phyloP scores from a whole-genome alignment of 2,329 filamentous ascomycete genomes.

The Talaromyces sp. region DNA sequence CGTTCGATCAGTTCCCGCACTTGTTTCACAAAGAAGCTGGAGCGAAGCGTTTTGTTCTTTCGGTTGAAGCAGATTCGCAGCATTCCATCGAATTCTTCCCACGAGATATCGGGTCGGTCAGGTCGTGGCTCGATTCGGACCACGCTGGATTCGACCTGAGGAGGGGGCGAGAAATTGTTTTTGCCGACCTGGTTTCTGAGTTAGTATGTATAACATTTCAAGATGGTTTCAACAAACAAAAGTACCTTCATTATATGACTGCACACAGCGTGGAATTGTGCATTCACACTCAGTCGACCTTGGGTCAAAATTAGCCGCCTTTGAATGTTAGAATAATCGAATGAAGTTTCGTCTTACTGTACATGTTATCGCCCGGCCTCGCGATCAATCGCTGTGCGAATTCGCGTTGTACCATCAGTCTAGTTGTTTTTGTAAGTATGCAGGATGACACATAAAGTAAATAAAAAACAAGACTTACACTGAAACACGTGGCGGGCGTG shows the following conservation, averaged over 20 bases:
- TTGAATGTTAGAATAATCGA: not conserved
- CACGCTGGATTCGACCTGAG: conserved; percentile 85
- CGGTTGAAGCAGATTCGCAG: conserved; percentile 75
- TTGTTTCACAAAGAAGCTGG: conserved; percentile 66
- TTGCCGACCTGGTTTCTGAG: conserved; percentile 58
- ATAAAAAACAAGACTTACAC: not conserved
- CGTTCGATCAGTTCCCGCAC: conserved; percentile 11
- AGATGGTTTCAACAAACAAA: not conserved
- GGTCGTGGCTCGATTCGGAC: conserved; percentile 85
- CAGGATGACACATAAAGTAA: conserved; percentile 78
- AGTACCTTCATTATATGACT: conserved; percentile 45
- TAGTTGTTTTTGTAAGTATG: conserved; percentile 73
- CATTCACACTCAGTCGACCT: conserved; percentile 76
- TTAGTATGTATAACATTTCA: not conserved
- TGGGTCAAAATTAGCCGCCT: not conserved
- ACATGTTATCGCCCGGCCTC: conserved; percentile 79
- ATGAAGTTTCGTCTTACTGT: conserved; percentile 47
- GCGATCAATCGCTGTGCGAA: conserved; percentile 89
- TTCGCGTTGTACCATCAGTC: conserved; percentile 96
- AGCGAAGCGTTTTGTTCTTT: conserved; percentile 85
- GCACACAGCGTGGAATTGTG: conserved; percentile 81
- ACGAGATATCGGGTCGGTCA: conserved; percentile 80
- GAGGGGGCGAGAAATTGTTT: conserved; percentile 95
- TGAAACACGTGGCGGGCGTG: conserved; percentile 70
- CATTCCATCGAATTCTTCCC: conserved; percentile 92